phyloP scores from a whole-genome alignment of 176 grass and related monocot genomes.

The Saccharum officinarum region DNA sequence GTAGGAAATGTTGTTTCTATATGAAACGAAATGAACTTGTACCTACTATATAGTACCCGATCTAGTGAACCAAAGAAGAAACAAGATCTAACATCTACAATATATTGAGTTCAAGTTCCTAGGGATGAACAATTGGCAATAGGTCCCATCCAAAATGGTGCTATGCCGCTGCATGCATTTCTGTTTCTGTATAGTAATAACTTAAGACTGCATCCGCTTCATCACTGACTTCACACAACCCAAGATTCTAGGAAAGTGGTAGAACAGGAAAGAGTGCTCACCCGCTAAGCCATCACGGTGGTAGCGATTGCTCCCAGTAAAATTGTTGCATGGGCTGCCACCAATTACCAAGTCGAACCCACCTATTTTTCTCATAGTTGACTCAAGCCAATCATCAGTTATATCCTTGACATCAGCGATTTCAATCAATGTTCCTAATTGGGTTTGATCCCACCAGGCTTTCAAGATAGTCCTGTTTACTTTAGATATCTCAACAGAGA shows the following conservation, averaged over 20 bases:
- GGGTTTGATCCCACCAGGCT: conserved; percentile 84
- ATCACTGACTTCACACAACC: not conserved
- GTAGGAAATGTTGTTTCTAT: too few species aligned
- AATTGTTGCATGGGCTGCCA: conserved; percentile 7
- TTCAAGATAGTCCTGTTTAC: conserved; percentile 54
- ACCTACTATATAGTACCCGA: too few species aligned
- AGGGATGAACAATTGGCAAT: not conserved
- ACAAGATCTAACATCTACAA: too few species aligned
- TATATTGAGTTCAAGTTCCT: not conserved
- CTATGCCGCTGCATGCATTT: not conserved
- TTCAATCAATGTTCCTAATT: conserved; percentile 62
- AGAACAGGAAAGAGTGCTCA: not conserved
- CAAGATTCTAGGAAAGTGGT: not conserved
- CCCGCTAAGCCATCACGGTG: not conserved
- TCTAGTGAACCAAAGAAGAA: too few species aligned
- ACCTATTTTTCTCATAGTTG: not conserved
- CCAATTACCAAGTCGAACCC: not conserved
- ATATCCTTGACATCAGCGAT: conserved; percentile 56
- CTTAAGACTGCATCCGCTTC: not conserved
- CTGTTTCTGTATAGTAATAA: not conserved
- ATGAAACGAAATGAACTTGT: too few species aligned
- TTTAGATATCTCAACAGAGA: conserved; percentile 73
- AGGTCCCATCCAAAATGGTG: not conserved
- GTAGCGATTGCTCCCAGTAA: not conserved
- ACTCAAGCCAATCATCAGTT: conserved; percentile 23